phyloP scores from a whole-genome alignment of 148 eudicot genomes.

The Vaccinium darrowii region DNA sequence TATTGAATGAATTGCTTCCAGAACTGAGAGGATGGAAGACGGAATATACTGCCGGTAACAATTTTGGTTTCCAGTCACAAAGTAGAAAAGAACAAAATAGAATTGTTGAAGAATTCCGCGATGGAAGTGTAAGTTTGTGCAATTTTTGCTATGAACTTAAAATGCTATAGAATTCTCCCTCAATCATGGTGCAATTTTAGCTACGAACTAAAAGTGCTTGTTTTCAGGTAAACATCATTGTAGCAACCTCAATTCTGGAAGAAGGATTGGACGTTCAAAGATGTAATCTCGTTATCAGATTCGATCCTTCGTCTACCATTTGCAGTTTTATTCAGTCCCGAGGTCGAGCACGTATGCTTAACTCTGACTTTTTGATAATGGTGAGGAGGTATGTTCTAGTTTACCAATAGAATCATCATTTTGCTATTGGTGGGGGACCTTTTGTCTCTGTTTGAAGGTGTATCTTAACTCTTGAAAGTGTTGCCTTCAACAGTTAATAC shows the following conservation, averaged over 20 bases:
- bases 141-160: background rate
- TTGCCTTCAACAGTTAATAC: background rate
- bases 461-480: background rate
- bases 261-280: conserved; percentile 69
- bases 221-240: conserved; percentile 71
- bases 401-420: background rate
- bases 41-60: conserved; percentile 67
- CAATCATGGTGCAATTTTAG: background rate
- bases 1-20: conserved; percentile 53
- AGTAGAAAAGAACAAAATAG: conserved; percentile 60
- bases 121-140: conserved; percentile 3
- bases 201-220: background rate
- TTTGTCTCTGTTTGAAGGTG: background rate
- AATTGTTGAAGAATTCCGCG: conserved; percentile 13
- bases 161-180: background rate
- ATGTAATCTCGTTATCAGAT: conserved; percentile 64
- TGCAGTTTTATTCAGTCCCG: conserved; percentile 49
- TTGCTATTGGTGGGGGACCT: background rate
- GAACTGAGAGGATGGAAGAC: conserved; percentile 58
- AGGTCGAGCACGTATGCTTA: conserved; percentile 16
- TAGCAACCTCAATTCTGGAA: conserved; percentile 89
- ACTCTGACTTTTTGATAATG: conserved; percentile 32
- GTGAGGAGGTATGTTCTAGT: conserved; percentile 49
- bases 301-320: conserved; percentile 63
- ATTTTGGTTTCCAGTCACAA: conserved; percentile 47